These are phyloP conservation scores for Sporobolus alterniflorus DNA, from an alignment of 202 grass and related monocot species.

Conservation along the genomic window DNA sequence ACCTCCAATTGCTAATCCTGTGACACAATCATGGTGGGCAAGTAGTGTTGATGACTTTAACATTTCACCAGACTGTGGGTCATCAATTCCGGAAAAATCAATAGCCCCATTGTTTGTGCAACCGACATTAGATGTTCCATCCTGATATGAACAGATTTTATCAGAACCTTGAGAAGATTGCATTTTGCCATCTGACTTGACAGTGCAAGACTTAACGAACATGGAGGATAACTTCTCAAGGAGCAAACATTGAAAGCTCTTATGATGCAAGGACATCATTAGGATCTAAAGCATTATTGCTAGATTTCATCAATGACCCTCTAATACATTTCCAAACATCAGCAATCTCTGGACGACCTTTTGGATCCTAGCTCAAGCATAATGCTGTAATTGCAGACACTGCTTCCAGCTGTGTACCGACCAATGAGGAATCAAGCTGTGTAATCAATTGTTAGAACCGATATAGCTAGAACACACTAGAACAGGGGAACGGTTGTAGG, in stretches of 20 bases:
- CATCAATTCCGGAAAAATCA: constrained; percentile 25
- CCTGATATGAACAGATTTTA: constrained; percentile 27
- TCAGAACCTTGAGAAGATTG: constrained; percentile 21
- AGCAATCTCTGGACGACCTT: constrained; percentile 52
- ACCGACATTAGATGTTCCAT: constrained; percentile 21
- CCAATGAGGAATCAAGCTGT: constrained; percentile 56
- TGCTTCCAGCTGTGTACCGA: constrained; percentile 52
- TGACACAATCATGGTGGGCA: constrained; percentile 85
- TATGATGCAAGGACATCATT: constrained; percentile 39
- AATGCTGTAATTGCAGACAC: constrained; percentile 44
- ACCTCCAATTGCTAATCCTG: constrained; percentile 83
- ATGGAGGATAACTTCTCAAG: constrained; percentile 51
- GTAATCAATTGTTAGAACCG: constrained; percentile 63
- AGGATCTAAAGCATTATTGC: constrained; percentile 38
- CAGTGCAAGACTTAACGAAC: constrained; percentile 18
- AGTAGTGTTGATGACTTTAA: constrained; percentile 55
- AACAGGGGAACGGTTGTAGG: too few relatives aligned
- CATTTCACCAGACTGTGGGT: constrained; percentile 4
- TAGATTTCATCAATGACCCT: constrained; percentile 26
- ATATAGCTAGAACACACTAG: too few relatives aligned
- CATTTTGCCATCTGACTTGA: constrained; percentile 29
- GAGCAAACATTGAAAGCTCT: constrained; percentile 65
- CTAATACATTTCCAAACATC: constrained; percentile 69
- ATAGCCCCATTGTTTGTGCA: constrained; percentile 16
- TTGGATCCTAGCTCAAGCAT: constrained; percentile 71